phyloP scores from a whole-genome alignment of 306 rosid genomes.

The Prunus mongolica region DNA sequence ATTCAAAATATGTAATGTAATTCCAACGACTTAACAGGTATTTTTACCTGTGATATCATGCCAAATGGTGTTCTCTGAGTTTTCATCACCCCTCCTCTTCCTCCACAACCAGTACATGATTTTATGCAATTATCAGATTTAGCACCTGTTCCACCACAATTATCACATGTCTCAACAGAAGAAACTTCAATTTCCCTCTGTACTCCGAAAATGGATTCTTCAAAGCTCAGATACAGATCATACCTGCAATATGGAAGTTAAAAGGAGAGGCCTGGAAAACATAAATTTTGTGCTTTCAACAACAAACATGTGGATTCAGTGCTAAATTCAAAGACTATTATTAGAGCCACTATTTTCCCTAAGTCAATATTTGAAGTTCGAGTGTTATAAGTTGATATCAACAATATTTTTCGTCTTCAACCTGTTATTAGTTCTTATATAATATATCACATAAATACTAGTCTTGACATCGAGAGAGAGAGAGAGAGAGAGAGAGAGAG shows the following conservation, averaged over 20 bases:
- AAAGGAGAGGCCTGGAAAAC: background rate
- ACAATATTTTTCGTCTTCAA: too few relatives aligned
- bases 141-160: slow-evolving; percentile 85
- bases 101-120: slow-evolving; percentile 72
- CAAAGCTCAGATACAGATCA: slow-evolving; percentile 79
- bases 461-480: too few relatives aligned
- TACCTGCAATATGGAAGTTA: slow-evolving; percentile 36
- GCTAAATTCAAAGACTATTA: too few relatives aligned
- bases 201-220: slow-evolving; percentile 87
- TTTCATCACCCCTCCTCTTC: slow-evolving; percentile 79
- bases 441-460: too few relatives aligned
- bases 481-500: too few relatives aligned
- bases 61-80: slow-evolving; percentile 89
- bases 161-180: slow-evolving; percentile 57
- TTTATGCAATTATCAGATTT: slow-evolving; percentile 59
- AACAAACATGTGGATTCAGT: background rate
- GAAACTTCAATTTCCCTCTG: slow-evolving; percentile 65
- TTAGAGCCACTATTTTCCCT: too few relatives aligned
- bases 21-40: background rate
- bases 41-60: slow-evolving; percentile 73
- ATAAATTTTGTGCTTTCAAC: background rate
- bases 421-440: too few relatives aligned
- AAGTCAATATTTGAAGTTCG: too few relatives aligned
- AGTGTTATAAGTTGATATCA: too few relatives aligned
- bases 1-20: background rate